Evolutionary conservation across 75 land plant genomes (phyloP), one percentile per base, ranked within the genome.

Genomic region (Gnetum montanum): DNA sequence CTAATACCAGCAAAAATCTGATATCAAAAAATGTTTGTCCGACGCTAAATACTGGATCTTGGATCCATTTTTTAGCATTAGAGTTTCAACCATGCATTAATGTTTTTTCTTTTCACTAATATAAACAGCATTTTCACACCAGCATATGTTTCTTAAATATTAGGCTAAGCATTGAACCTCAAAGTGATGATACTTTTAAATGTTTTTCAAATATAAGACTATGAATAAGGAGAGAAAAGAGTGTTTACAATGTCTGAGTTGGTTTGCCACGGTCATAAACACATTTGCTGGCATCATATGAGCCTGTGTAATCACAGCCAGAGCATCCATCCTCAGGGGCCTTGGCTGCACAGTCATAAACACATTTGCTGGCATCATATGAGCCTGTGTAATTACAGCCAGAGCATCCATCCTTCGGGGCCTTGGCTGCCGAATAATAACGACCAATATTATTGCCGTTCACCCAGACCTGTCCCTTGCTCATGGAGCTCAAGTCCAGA

Each of bases 381-480:
- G 16, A 3, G 4, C 70, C 70, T 43, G 57, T 55, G 25, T 67
- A 67, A 34, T 63, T 43, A 50, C 70, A 67, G 11, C 37, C 28
- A 16, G 66, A 59, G 57, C 78, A 75, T 6, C 69, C 78, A 25
- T 53, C 55, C 8, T 24, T 20, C 20, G 55, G 55, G 34, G 55
- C 55, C 37, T 34, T 53, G 13, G 22, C 1, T 31, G 55, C 10
- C 19, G 22, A 26, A 33, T 31, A 73, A 43, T 60, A 68, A 8
- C 80, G 70, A 25, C 80, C 80, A 25, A 77, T 57, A 46, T 60
- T 56, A 23, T 77, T 24, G 3, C 80, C 80, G 49, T 77, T 77
- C 6, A 74, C 72, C 80, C 80, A 77, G 46, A 59, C 78, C 50
- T 67, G 60, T 8, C 80, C 80, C 45, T 77, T 77, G 30, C 80